A percentile compares a stretch with the other conserved stretches of the same genome.
Evolutionary conservation across 1,139 yeast species (phyloP).

Genomic region (Zygosaccharomyces sapae): DNA sequence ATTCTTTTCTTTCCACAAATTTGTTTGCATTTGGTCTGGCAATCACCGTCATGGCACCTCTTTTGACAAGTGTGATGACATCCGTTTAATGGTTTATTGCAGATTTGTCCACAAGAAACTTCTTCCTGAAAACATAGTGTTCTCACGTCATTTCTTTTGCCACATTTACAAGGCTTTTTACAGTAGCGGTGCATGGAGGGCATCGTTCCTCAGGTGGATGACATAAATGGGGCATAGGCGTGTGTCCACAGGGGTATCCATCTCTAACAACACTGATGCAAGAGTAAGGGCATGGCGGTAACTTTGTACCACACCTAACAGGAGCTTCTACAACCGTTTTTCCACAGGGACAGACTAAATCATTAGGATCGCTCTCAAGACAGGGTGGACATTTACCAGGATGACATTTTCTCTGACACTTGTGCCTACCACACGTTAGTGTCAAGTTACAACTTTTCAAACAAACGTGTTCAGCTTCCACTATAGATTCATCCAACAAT

Average conservation of each 20-base stretch:
- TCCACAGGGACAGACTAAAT: conserved; percentile 81
- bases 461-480: conserved; percentile 79
- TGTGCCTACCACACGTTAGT: conserved; percentile 68
- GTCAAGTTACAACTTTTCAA: conserved; percentile 61
- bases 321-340: conserved; percentile 78
- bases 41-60: conserved; percentile 44
- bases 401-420: conserved; percentile 75
- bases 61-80: conserved; percentile 67
- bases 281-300: conserved; percentile 64
- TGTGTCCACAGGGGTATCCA: conserved; percentile 67
- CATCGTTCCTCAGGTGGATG: conserved; percentile 62
- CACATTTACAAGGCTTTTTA: conserved; percentile 71
- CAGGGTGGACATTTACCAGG: conserved; percentile 83
- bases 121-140: conserved; percentile 67
- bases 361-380: conserved; percentile 76
- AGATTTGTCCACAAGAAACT: conserved; percentile 69
- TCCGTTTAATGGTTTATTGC: conserved; percentile 54
- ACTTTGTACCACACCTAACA: conserved; percentile 76
- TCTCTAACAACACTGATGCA: conserved; percentile 48
- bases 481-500: conserved; percentile 50
- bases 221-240: conserved; percentile 67
- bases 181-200: conserved; percentile 72
- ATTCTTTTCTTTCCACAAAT: conserved; percentile 49
- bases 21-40: conserved; percentile 46
- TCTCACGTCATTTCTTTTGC: conserved; percentile 48